Base-by-base conservation (phyloP, 345 rosid species). In the Eucalyptus marginata region DNA sequence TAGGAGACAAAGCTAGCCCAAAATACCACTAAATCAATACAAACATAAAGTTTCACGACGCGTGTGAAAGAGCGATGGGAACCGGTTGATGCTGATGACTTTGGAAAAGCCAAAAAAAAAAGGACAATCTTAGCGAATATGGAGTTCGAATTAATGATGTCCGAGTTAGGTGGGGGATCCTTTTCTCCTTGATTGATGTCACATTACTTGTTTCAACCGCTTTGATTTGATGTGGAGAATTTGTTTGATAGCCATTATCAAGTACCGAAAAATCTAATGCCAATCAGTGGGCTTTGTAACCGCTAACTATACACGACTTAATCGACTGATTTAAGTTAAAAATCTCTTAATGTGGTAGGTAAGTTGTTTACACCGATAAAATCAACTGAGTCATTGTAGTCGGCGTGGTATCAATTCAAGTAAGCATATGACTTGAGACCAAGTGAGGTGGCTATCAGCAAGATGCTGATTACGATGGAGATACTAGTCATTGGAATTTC, bases 281-380 rank as follows among this genome's bases (percentile, higher is more conserved):
- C 46, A 33, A 71, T 71, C 22, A 33, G 1, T 33, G 18, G 5
- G 80, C 31, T 36, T 10, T 12, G 43, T 3, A 18, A 71, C 25
- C 1, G 0, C 81, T 10, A 15, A 36, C 3, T 16, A 36, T 36
- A 10, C 13, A 2, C 27, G 6, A 36, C 81, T 33, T 18, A 18
- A 18, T 18, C 0, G 15, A 36, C 10, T 11, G 7, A 20, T 36
- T 71, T 36, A 20, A 10, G 83, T 71, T 18, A 33, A 71, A 36
- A 71, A 71, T 36, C 6, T 5, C 46, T 36, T 71, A 18, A 5
- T 10, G 81, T 10, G 81, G 14, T 10, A 36, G 7, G 33, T 36
- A 31, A 66, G 76, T 64, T 14, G 36, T 64, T 7, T 14, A 7
- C 10, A n/a, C 2, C 20, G 2, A 52, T 52, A n/a, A 64, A 64